Base-by-base conservation (phyloP, 2,329 filamentous ascomycete species). In the Fusarium euwallaceae region DNA sequence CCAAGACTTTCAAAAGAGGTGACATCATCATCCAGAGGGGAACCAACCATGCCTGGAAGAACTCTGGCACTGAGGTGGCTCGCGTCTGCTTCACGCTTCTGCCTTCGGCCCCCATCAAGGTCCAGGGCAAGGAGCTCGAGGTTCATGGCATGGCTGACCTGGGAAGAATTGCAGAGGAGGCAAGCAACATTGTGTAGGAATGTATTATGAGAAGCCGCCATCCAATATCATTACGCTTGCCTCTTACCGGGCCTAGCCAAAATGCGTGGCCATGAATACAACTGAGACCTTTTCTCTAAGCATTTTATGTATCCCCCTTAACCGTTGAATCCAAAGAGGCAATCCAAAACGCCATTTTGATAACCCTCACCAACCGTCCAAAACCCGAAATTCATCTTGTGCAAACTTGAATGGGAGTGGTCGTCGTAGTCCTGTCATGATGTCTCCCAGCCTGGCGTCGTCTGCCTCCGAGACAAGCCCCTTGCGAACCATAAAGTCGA, bases 401-500 rank as follows among this genome's bases (percentile, higher is more conserved):
- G 66, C 39, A 66, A 77, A 78, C 29, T 63, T 61, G 64, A 82
- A 82, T 4, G 81, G 80, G 6, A 83, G 68, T 34, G 73, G 64
- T 32, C 77, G 73, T 16, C 70, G 76, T 29, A 82, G 71, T 10
- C 73, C 74, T 8, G 66, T 53, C n/a, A 59, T 63, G 39, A 83
- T 73, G 4, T 71, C 55, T 2, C 64, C 65, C 20, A 77, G 78
- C 6, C 72, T 69, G 24, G 69, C 72, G 41, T 81, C 78, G 6
- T 80, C 77, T 2, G 64, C 68, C 9, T 71, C 73, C 12, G 59
- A 72, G 45, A 83, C 67, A 37, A 79, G 76, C 6, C 77, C 74
- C 64, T 80, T 79, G 20, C 81, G 79, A 14, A 81, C 66, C 43
- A 84, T 66, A 60, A 83, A 84, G 53, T 83, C 81, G 27, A 84